These are phyloP conservation scores for Cryphonectria naterciae DNA, from an alignment of 2,329 filamentous ascomycete genomes.

Conservation along the genomic window DNA sequence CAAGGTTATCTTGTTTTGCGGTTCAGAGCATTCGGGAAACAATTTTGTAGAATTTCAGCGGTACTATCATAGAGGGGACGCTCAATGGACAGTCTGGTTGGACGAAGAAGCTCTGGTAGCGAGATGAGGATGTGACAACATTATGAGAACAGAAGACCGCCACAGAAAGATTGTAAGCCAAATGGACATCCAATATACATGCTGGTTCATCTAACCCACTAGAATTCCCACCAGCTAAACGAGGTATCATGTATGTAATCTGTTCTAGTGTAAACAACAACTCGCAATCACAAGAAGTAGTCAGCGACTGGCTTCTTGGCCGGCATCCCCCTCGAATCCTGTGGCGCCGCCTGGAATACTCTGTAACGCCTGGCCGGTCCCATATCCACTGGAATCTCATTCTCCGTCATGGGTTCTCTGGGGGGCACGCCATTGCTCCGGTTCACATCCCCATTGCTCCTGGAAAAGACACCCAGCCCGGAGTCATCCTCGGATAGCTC, in stretches of 20 bases:
- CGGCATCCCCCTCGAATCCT: conserved; percentile 96
- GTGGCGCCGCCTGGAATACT: conserved; percentile 94
- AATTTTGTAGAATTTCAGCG: not conserved
- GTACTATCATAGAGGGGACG: not conserved
- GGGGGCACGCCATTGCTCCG: conserved; percentile 53
- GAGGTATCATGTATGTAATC: not conserved
- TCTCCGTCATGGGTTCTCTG: conserved; percentile 54
- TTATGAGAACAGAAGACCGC: not conserved
- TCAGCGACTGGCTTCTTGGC: conserved; percentile 98
- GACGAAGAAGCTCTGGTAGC: not conserved
- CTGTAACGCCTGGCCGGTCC: conserved; percentile 89
- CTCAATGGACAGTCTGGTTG: not conserved
- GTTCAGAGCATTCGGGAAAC: not conserved
- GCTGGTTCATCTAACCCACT: not conserved
- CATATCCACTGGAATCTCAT: conserved; percentile 47
- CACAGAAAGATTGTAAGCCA: not conserved
- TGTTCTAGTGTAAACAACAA: not conserved
- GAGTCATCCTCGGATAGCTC: conserved; percentile 87
- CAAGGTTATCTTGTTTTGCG: not conserved
- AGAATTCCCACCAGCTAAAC: not conserved
- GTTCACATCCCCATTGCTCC: conserved; percentile 72
- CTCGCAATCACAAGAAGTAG: conserved; percentile 74
- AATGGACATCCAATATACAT: not conserved
- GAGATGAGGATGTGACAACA: not conserved
- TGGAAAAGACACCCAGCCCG: conserved; percentile 70